Conservation (phyloP, 2,329 filamentous ascomycete species). For the Penicillium sp. region DNA sequence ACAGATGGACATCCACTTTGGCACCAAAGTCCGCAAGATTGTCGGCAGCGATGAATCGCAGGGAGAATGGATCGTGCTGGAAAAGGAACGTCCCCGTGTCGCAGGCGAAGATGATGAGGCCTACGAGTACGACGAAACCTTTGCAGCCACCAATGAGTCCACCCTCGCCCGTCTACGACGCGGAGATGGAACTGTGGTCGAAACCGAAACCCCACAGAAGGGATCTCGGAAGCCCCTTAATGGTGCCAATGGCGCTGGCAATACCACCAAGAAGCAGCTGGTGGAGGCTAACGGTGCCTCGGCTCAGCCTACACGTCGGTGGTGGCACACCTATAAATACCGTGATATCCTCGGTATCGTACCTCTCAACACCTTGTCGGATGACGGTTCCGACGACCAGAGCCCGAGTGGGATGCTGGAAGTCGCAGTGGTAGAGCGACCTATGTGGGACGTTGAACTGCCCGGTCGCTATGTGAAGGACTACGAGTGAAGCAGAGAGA, state of each 20-base stretch:
- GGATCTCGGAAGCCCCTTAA: constrained; percentile 11
- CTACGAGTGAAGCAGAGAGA: constrained; percentile 39
- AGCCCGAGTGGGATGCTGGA: constrained; percentile 50
- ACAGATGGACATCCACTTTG: constrained; percentile 45
- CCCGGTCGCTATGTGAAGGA: constrained; percentile 67
- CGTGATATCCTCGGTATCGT: constrained; percentile 81
- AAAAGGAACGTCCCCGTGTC: constrained; percentile 27
- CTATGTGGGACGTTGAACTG: constrained; percentile 76
- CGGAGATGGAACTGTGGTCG: constrained; percentile 18
- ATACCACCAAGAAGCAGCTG: constrained; percentile 27
- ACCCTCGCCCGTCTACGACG: constrained; percentile 34
- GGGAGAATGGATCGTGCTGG: constrained; percentile 35
- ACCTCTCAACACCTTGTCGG: constrained; percentile 48
- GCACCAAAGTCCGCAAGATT: constrained; percentile 51
- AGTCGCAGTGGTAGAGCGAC: constrained; percentile 84
- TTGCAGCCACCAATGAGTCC: constrained; percentile 30
- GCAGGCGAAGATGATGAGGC: constrained; percentile 33
- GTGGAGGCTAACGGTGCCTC: constrained; percentile 25
- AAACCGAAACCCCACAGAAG: constrained; percentile 24
- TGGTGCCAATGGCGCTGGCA: constrained; percentile 18
- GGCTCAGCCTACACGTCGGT: constrained; percentile 31
- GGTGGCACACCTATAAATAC: constrained; percentile 90
- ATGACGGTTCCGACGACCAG: constrained; percentile 32
- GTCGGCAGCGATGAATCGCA: constrained; percentile 39
- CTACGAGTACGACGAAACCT: constrained; percentile 34